phyloP scores from a whole-genome alignment of 257 asterid genomes.

The Craterostigma plantagineum region DNA sequence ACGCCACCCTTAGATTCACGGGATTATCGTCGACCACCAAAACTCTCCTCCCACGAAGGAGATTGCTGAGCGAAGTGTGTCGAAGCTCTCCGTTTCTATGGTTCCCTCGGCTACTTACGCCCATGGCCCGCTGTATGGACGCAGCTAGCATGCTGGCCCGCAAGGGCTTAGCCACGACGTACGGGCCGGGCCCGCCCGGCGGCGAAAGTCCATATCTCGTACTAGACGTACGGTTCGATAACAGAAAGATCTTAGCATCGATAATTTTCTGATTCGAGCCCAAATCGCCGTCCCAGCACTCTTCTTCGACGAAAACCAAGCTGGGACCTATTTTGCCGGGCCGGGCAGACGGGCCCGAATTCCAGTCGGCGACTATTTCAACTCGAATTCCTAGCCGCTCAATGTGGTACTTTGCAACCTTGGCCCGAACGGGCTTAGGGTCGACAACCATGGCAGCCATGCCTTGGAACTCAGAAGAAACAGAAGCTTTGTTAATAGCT shows the following conservation, averaged over 20 bases:
- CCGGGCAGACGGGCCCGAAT: conserved; percentile 11
- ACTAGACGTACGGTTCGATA: conserved; percentile 38
- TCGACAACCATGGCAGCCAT: conserved; percentile 71
- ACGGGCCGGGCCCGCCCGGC: conserved; percentile 20
- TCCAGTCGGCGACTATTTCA: conserved; percentile 31
- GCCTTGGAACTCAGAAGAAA: conserved; percentile 46
- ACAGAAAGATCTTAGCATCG: conserved; percentile 30
- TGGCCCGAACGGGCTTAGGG: conserved; percentile 48
- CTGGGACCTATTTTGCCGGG: conserved; percentile 4
- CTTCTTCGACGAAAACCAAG: conserved; percentile 63
- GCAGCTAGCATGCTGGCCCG: conserved; percentile 82
- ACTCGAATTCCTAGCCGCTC: conserved; percentile 58
- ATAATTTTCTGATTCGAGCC: conserved; percentile 9
- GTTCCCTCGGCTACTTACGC: conserved; percentile 34
- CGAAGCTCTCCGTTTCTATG: conserved; percentile 30
- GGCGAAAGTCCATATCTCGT: conserved; percentile 12
- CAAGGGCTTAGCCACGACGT: conserved; percentile 50
- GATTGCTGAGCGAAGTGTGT: conserved; percentile 32
- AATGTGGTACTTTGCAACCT: conserved; percentile 63
- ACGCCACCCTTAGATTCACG: conserved; percentile 88
- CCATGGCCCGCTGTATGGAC: conserved; percentile 66
- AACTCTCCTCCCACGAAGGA: conserved; percentile 63
- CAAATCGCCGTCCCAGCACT: conserved; percentile 45
- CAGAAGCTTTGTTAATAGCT: conserved; percentile 14
- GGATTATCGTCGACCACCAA: conserved; percentile 77